Conservation (phyloP, 2,329 filamentous ascomycete genomes). For the Rhynchosporium secalis region DNA sequence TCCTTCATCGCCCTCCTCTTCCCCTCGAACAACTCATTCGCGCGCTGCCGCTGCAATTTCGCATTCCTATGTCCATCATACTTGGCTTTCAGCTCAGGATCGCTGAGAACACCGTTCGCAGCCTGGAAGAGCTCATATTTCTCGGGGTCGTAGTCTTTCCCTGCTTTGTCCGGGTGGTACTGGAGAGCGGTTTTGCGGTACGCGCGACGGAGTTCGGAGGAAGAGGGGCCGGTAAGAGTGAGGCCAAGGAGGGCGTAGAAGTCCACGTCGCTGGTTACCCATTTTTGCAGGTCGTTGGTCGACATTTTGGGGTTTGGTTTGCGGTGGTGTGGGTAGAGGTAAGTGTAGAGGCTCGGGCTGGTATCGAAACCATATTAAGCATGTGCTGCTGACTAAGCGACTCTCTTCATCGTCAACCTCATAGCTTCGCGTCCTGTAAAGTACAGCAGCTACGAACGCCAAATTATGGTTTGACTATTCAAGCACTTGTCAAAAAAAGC, state of each 20-base stretch:
- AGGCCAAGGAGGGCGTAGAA: slow-evolving; percentile 40
- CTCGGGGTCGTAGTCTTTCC: slow-evolving; percentile 69
- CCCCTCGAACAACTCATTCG: slow-evolving; percentile 72
- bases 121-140: slow-evolving; percentile 85
- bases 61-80: slow-evolving; percentile 80
- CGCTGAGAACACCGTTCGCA: slow-evolving; percentile 80
- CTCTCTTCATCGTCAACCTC: neutral
- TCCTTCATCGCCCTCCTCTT: slow-evolving; percentile 77
- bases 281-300: slow-evolving; percentile 38
- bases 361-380: neutral
- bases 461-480: too few species aligned
- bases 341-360: neutral
- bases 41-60: slow-evolving; percentile 65
- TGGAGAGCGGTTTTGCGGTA: slow-evolving; percentile 86
- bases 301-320: slow-evolving; percentile 31
- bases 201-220: slow-evolving; percentile 47
- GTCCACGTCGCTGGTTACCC: slow-evolving; percentile 39
- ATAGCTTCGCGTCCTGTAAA: too few species aligned
- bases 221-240: slow-evolving; percentile 31
- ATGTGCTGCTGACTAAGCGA: slow-evolving; percentile 1
- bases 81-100: slow-evolving; percentile 66
- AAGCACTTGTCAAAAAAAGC: too few species aligned
- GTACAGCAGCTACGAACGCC: too few species aligned
- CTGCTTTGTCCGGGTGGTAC: slow-evolving; percentile 91
- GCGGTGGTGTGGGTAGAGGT: neutral